Evolutionary conservation across 495 filamentous ascomycete species (phyloP).

Genomic region (Aspergillus steynii): DNA sequence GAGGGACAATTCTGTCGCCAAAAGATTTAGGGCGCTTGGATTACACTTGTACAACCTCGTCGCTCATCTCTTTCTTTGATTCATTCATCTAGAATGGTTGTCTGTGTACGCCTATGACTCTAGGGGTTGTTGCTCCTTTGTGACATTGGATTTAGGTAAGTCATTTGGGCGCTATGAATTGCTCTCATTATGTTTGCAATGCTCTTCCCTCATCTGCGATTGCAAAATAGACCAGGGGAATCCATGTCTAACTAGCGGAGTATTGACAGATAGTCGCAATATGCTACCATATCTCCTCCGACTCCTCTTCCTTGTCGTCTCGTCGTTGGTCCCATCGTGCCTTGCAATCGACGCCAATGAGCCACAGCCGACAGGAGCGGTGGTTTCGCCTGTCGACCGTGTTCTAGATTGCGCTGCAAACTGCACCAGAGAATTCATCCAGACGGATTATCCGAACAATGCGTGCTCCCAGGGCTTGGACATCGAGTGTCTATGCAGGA

Average conservation of each 20-base stretch:
- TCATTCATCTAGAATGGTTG: constrained; percentile 29
- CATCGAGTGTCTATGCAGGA: constrained; percentile 63
- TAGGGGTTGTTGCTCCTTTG: constrained; percentile 28
- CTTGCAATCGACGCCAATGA: constrained; percentile 11
- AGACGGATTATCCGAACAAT: constrained; percentile 53
- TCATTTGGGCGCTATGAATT: not conserved
- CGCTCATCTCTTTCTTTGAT: constrained; percentile 5
- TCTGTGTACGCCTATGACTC: constrained; percentile 21
- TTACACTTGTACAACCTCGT: not conserved
- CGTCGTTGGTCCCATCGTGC: constrained; percentile 12
- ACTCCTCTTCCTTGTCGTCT: not conserved
- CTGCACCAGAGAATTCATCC: constrained; percentile 64
- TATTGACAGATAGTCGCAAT: constrained; percentile 13
- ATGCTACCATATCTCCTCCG: constrained; percentile 20
- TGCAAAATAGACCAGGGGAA: not conserved
- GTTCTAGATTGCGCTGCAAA: constrained; percentile 64
- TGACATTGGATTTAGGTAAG: not conserved
- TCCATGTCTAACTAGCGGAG: constrained; percentile 6
- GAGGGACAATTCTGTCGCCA: not conserved
- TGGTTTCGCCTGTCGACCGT: constrained; percentile 30
- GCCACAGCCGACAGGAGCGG: constrained; percentile 20
- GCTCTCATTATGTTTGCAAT: not conserved
- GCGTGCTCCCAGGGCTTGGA: constrained; percentile 50
- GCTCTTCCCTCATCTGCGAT: not conserved
- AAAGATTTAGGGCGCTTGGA: not conserved